These are phyloP conservation scores for Trichoderma citrinoviride DNA, from an alignment of 2,329 filamentous ascomycete species.

Conservation along the genomic window DNA sequence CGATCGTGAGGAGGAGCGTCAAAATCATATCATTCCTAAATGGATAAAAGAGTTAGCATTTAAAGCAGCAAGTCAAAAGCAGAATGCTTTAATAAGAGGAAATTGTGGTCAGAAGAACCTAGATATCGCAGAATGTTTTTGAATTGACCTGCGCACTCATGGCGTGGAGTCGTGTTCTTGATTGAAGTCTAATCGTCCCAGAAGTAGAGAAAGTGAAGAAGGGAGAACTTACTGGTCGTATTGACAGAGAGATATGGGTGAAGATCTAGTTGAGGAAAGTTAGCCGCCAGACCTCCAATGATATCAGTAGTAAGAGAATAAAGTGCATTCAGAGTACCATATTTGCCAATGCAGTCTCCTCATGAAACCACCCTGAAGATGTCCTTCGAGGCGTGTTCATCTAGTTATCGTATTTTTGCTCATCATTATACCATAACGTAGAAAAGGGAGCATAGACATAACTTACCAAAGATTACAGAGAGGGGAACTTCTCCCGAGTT, in stretches of 20 bases:
- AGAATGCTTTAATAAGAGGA: not conserved
- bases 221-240: too few relatives aligned
- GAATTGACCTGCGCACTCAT: not conserved
- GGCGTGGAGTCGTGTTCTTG: not conserved
- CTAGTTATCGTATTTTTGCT: not conserved
- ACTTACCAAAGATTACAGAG: not conserved
- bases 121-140: not conserved
- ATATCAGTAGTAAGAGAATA: too few relatives aligned
- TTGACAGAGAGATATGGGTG: too few relatives aligned
- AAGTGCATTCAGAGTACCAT: not conserved
- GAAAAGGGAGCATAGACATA: too few relatives aligned
- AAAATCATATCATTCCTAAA: too few relatives aligned
- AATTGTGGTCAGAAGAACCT: not conserved
- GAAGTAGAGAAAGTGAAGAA: too few relatives aligned
- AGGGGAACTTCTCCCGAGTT: not conserved
- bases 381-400: not conserved
- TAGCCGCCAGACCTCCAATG: too few relatives aligned
- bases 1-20: too few relatives aligned
- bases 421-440: not conserved
- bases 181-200: not conserved
- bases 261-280: too few relatives aligned
- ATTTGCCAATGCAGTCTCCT: too few relatives aligned
- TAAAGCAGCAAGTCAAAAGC: not conserved
- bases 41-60: not conserved
- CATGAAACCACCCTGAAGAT: not conserved